phyloP scores from a whole-genome alignment of 108 stramenopile genomes.

The Nitzschia palea region DNA sequence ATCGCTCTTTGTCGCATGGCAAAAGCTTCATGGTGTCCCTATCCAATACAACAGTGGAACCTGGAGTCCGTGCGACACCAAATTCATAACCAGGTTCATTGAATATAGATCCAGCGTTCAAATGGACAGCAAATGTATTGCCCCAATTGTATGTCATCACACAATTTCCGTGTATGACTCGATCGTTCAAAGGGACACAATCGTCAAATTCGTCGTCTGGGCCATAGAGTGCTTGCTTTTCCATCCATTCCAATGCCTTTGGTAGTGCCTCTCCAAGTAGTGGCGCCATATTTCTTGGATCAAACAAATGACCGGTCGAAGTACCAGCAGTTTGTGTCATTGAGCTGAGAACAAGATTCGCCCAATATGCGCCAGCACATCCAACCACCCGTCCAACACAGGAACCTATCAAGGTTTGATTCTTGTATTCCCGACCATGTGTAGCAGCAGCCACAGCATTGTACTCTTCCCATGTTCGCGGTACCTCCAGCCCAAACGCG shows the following conservation, averaged over 20 bases:
- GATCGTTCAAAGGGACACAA: slow-evolving; percentile 5
- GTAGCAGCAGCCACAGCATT: slow-evolving; percentile 28
- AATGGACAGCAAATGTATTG: slow-evolving; percentile 14
- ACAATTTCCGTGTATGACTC: slow-evolving; percentile 33
- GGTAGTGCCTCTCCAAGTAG: slow-evolving; percentile 31
- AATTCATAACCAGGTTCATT: slow-evolving; percentile 3
- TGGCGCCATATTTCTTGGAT: slow-evolving; percentile 32
- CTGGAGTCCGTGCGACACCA: slow-evolving; percentile 35
- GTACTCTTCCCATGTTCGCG: slow-evolving; percentile 48
- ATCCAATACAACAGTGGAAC: slow-evolving; percentile 26
- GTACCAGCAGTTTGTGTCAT: slow-evolving; percentile 41
- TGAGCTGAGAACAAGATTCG: slow-evolving; percentile 24
- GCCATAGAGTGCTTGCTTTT: slow-evolving; percentile 26
- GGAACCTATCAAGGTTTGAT: slow-evolving; percentile 23
- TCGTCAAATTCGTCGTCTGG: slow-evolving; percentile 19
- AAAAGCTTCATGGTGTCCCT: slow-evolving; percentile 32
- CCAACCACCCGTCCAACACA: slow-evolving; percentile 22
- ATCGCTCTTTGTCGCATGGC: slow-evolving; percentile 18
- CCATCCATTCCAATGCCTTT: slow-evolving; percentile 23
- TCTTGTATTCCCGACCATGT: slow-evolving; percentile 23
- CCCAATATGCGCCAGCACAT: slow-evolving; percentile 18
- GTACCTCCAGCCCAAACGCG: slow-evolving; percentile 20
- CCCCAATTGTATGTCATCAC: slow-evolving; percentile 38
- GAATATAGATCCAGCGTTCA: slow-evolving; percentile 11
- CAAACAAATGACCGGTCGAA: slow-evolving; percentile 32